Percentiles rank a stretch among this genome's conserved stretches.
Conservation (phyloP, 371 early-diverging fungal genomes). For the Haplosporangium sp. region DNA sequence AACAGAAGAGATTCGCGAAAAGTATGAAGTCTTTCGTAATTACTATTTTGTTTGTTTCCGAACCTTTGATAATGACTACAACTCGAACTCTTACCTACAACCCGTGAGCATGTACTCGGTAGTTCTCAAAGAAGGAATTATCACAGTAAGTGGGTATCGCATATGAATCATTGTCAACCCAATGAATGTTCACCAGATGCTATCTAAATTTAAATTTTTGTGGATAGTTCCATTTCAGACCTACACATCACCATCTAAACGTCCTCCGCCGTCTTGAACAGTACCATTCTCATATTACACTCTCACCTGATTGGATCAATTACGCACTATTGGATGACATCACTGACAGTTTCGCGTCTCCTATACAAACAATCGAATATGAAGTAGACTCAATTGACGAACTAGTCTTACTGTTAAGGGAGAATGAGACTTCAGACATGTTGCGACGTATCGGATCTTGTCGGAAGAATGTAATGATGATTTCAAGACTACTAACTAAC, state of each 20-base stretch:
- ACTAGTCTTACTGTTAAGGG: constrained; percentile 88
- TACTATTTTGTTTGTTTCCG: constrained; percentile 94
- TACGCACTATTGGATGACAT: constrained; percentile 91
- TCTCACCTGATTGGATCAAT: constrained; percentile 84
- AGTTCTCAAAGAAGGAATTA: constrained; percentile 81
- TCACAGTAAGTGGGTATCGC: constrained; percentile 67
- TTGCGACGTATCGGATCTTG: constrained; percentile 87
- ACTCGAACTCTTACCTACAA: constrained; percentile 74
- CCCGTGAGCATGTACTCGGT: constrained; percentile 87
- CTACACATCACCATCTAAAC: constrained; percentile 78
- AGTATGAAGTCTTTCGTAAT: constrained; percentile 90
- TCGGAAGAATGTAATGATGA: constrained; percentile 81
- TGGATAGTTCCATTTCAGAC: constrained; percentile 76
- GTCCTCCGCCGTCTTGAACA: constrained; percentile 83
- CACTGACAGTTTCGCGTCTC: constrained; percentile 85
- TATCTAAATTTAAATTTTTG: background rate
- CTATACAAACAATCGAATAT: constrained; percentile 82
- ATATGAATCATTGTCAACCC: too few relatives aligned
- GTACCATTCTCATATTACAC: constrained; percentile 34
- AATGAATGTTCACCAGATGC: too few relatives aligned
- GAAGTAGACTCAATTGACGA: constrained; percentile 95
- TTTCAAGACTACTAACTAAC: constrained; percentile 77
- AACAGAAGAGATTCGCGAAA: constrained; percentile 92
- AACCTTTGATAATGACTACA: constrained; percentile 76
- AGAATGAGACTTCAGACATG: constrained; percentile 91